Evolutionary conservation across 176 grass and related monocot species (phyloP), one percentile per base, ranked within the genome.

Genomic region (Aegilops tauschii): DNA sequence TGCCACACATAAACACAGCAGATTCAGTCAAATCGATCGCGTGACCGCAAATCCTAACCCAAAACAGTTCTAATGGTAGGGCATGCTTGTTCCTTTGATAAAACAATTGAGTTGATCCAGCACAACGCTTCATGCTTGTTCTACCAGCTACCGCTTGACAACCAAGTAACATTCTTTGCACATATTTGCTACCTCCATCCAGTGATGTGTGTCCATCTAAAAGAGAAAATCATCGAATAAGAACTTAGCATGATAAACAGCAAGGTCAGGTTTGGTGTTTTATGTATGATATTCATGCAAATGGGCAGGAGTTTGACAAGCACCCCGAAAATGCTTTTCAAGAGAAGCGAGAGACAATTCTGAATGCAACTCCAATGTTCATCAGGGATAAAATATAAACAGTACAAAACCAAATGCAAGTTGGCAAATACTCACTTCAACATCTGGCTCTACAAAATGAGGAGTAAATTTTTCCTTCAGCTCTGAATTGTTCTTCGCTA

Each of bases 141-240:
- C 92, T 95, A 67, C 96, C 96, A 88, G 96, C 93, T 87, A 90
- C 92, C 18, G 86, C 81, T 98, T 98, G 96, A 93, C 96, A 98
- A 72, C 92, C 96, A 84, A 90, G 85, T 89, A 98, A 81, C 67
- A 87, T 94, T 81, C 81, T 98, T 88, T 98, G 96, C 81, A 95
- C 88, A 58, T 89, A 89, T 67, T 94, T 98, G 84, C 77, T 88
- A 45, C 93, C 91, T 80, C 86, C 93, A 77, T 98, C 93, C 86
- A 87, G 63, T 82, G 91, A 87, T 86, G 85, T 77, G 76, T 92
- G 12, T 98, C 96, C 85, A 98, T 89, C 96, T 98, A 82, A 82
- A 86, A 79, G 12, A 83, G 50, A 58, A 34, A 83, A 79, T 23
- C n/a, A 83, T 66, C 79, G 8, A 82, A 82, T 85, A 32, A 82